Conservation (phyloP, 176 grass and related monocot species). For the Coix lacrymajobi region DNA sequence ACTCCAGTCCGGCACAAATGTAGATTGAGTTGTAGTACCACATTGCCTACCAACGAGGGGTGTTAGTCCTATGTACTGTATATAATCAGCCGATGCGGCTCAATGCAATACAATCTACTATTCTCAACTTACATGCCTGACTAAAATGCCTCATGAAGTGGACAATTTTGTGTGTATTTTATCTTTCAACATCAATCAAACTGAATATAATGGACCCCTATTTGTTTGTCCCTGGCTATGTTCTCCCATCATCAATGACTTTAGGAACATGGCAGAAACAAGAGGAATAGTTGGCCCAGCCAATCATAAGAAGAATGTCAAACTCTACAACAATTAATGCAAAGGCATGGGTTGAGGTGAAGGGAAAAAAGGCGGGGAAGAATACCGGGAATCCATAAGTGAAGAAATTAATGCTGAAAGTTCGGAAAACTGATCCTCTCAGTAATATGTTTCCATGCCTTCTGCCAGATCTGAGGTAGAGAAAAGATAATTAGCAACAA, state of each 20-base stretch:
- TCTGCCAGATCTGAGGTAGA: conserved; percentile 61
- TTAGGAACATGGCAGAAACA: neutral
- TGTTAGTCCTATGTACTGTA: no score
- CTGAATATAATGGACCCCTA: conserved; percentile 2
- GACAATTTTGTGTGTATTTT: neutral
- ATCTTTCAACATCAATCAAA: neutral
- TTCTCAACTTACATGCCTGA: no score
- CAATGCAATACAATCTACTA: no score
- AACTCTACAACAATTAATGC: neutral
- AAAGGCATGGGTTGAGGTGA: neutral
- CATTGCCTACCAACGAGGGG: no score
- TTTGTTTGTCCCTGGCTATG: neutral
- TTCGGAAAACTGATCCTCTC: conserved; percentile 64
- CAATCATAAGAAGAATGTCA: conserved; percentile 21
- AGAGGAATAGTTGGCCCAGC: neutral
- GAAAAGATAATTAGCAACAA: conserved; percentile 31
- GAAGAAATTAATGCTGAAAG: conserved; percentile 96
- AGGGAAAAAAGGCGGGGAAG: conserved; percentile 1
- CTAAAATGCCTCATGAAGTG: neutral
- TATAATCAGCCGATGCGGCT: no score
- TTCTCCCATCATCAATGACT: neutral
- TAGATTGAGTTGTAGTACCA: no score
- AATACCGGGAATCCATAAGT: conserved; percentile 96
- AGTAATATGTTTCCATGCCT: conserved; percentile 80
- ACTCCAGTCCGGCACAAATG: no score